phyloP scores from a whole-genome alignment of 352 stramenopile species.

The Pythium brassicae region DNA sequence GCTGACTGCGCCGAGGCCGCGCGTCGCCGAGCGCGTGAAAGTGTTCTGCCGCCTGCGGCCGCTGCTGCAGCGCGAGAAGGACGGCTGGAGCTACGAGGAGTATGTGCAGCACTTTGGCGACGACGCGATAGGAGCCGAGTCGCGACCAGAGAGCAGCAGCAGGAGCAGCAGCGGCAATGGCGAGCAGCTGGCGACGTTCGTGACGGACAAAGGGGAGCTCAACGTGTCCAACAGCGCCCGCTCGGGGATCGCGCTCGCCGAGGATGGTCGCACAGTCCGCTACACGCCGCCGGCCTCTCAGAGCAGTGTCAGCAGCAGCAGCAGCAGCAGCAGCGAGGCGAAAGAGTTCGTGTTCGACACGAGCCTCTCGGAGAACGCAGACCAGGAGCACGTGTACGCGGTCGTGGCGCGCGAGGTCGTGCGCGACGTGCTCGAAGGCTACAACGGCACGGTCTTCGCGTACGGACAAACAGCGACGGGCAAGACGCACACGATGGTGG shows the following conservation, averaged over 20 bases:
- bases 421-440: conserved; percentile 56
- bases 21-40: conserved; percentile 43
- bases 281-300: conserved; percentile 22
- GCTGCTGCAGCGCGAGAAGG: conserved; percentile 51
- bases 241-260: conserved; percentile 23
- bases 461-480: conserved; percentile 65
- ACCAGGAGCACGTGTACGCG: conserved; percentile 51
- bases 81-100: conserved; percentile 61
- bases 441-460: conserved; percentile 63
- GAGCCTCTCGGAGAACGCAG: conserved; percentile 29
- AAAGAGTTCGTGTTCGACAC: conserved; percentile 63
- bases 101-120: conserved; percentile 34
- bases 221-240: conserved; percentile 14
- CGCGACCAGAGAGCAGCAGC: not conserved
- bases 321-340: conserved; percentile 19
- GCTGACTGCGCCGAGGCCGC: not conserved
- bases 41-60: conserved; percentile 64
- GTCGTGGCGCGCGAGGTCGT: conserved; percentile 48
- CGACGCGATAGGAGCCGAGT: too few species aligned
- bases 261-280: conserved; percentile 24
- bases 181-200: conserved; percentile 37
- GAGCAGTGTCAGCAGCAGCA: too few species aligned
- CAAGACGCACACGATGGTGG: conserved; percentile 75
- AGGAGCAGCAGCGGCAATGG: too few species aligned
- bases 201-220: conserved; percentile 51